phyloP scores from a whole-genome alignment of 2,329 filamentous ascomycete species.

The Colletotrichum lupini region DNA sequence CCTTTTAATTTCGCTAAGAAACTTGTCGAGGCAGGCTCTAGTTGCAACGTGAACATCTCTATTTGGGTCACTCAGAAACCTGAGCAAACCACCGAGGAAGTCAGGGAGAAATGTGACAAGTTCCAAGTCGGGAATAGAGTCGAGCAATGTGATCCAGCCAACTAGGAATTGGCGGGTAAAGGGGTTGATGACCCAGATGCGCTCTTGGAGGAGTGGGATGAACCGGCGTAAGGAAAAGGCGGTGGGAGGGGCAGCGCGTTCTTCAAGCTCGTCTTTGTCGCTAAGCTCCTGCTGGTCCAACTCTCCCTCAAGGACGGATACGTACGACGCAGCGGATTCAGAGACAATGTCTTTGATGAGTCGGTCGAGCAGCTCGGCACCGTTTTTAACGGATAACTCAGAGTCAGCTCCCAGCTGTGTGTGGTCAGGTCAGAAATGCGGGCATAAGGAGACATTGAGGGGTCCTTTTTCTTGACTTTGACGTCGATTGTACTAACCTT shows the following conservation, averaged over 20 bases:
- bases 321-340: conserved; percentile 93
- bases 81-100: conserved; percentile 89
- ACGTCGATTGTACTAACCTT: conserved; percentile 69
- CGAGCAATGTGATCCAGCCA: conserved; percentile 92
- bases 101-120: conserved; percentile 92
- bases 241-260: conserved; percentile 70
- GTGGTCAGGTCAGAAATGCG: conserved; percentile 4
- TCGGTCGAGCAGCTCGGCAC: conserved; percentile 92
- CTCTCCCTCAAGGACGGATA: conserved; percentile 82
- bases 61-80: conserved; percentile 92
- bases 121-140: conserved; percentile 96
- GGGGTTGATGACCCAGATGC: conserved; percentile 93
- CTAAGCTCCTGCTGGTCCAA: conserved; percentile 52
- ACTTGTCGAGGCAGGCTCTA: conserved; percentile 87
- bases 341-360: conserved; percentile 96
- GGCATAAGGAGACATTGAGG: background rate
- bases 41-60: conserved; percentile 95
- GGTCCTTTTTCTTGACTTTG: background rate
- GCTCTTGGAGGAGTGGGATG: conserved; percentile 91
- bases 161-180: conserved; percentile 96
- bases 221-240: conserved; percentile 93
- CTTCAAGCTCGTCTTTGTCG: conserved; percentile 48
- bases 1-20: conserved; percentile 92
- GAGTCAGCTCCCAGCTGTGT: conserved; percentile 90
- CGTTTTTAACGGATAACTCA: conserved; percentile 97